Evolutionary conservation across 2,329 filamentous ascomycete genomes (phyloP).

Genomic region (Diplodia scrobiculata): DNA sequence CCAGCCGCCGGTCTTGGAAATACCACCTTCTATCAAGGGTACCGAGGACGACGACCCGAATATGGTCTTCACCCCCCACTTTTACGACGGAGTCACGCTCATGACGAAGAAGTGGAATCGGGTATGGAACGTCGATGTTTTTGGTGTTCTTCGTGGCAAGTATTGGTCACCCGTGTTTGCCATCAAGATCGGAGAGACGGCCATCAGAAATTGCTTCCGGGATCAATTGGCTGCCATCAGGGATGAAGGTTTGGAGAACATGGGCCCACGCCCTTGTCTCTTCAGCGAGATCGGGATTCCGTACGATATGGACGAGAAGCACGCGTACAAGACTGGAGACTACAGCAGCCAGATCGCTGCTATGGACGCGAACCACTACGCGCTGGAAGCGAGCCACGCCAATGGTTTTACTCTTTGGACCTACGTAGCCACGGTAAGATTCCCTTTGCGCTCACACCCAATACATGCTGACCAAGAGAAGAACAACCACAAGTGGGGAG

Average conservation of each 20-base stretch:
- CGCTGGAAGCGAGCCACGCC: conserved; percentile 77
- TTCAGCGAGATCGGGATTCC: conserved; percentile 97
- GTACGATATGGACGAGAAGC: conserved; percentile 97
- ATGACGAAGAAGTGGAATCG: conserved; percentile 99
- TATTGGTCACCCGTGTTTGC: conserved; percentile 89
- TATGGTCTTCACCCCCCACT: conserved; percentile 92
- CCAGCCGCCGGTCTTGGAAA: conserved; percentile 87
- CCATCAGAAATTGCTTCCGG: conserved; percentile 88
- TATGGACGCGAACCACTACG: conserved; percentile 95
- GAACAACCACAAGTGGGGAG: conserved; percentile 87
- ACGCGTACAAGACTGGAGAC: conserved; percentile 93
- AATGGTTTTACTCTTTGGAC: conserved; percentile 90
- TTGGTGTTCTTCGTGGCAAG: conserved; percentile 84
- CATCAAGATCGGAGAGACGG: conserved; percentile 87
- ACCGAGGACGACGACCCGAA: conserved; percentile 85
- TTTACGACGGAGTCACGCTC: conserved; percentile 93
- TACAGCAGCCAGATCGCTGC: conserved; percentile 90
- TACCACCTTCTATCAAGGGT: conserved; percentile 84
- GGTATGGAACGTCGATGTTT: conserved; percentile 93
- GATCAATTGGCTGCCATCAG: conserved; percentile 82
- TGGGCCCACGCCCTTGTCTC: conserved; percentile 84
- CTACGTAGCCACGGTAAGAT: conserved; percentile 69
- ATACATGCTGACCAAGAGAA: conserved; percentile 39
- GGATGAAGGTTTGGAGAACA: conserved; percentile 83
- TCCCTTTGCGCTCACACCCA: conserved; percentile 17